Percentiles rank a stretch among this genome's conserved stretches.
Conservation (phyloP, 305 asterid genomes). For the Rubia peregrina region DNA sequence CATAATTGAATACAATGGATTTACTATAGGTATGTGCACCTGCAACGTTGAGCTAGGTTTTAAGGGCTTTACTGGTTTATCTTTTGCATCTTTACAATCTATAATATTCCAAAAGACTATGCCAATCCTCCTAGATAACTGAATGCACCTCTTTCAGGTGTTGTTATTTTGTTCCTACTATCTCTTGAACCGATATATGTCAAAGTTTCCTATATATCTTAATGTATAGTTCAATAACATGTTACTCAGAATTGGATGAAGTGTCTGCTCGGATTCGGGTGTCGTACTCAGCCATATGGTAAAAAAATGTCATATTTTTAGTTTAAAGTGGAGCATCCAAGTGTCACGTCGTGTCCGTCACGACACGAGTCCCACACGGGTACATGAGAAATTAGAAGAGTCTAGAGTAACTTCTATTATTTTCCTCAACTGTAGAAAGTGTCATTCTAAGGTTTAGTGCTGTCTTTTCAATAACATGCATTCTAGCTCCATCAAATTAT, state of each 20-base stretch:
- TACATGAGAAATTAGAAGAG: background rate
- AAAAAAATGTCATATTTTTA: background rate
- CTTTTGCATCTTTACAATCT: slow-evolving; percentile 4
- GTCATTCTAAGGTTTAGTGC: background rate
- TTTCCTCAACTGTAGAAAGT: background rate
- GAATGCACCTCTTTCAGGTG: background rate
- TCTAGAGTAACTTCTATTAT: background rate
- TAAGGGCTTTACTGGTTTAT: background rate
- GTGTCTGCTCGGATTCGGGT: too few relatives aligned
- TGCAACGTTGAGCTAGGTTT: background rate
- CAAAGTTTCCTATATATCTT: background rate
- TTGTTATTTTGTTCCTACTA: background rate
- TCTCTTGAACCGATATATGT: background rate
- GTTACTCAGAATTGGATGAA: too few relatives aligned
- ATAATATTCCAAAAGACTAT: background rate
- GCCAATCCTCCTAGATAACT: background rate
- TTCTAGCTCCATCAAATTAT: background rate
- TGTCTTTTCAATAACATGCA: background rate
- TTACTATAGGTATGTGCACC: slow-evolving; percentile 53
- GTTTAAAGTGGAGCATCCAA: background rate
- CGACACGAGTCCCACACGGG: background rate
- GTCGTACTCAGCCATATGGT: background rate
- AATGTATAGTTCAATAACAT: background rate
- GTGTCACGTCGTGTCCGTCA: background rate
- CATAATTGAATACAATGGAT: slow-evolving; percentile 78